These are phyloP conservation scores for Saccharum spontaneum DNA, from an alignment of 176 grass and related monocot genomes.

Conservation along the genomic window DNA sequence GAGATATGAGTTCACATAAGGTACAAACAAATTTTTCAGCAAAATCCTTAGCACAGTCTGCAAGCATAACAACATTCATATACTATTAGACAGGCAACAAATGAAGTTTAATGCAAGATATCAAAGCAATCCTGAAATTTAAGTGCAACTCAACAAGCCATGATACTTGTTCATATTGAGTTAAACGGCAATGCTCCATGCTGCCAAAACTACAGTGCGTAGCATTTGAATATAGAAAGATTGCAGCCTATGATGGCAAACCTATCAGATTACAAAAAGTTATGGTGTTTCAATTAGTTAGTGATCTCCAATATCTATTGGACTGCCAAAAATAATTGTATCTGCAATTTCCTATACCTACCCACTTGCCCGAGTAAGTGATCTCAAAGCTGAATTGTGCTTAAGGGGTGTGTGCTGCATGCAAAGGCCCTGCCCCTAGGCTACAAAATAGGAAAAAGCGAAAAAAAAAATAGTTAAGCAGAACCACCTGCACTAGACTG, in stretches of 20 bases:
- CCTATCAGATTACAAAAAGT: not conserved
- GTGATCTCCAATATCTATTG: not conserved
- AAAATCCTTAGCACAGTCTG: constrained; percentile 59
- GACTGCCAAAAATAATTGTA: not conserved
- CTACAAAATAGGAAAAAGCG: not conserved
- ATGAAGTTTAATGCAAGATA: constrained; percentile 5
- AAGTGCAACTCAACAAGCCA: not conserved
- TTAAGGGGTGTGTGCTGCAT: not conserved
- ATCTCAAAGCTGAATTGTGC: not conserved
- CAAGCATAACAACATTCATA: constrained; percentile 16
- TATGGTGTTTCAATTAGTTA: not conserved
- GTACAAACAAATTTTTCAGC: constrained; percentile 72
- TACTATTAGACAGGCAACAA: constrained; percentile 19
- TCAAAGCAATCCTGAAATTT: not conserved
- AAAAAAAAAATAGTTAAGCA: not conserved
- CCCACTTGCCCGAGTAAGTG: not conserved
- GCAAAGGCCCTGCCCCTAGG: not conserved
- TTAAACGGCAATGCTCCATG: not conserved
- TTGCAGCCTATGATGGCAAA: not conserved
- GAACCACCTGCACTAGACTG: constrained; percentile 66
- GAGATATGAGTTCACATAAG: constrained; percentile 79
- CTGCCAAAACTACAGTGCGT: not conserved
- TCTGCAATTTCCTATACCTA: not conserved
- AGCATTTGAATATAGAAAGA: not conserved
- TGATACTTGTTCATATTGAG: not conserved